Percentiles rank a stretch among this genome's conserved stretches.
These are phyloP conservation scores for Polyrhizophydium stewartii DNA, from an alignment of 371 early-diverging fungal species.

Conservation along the genomic window DNA sequence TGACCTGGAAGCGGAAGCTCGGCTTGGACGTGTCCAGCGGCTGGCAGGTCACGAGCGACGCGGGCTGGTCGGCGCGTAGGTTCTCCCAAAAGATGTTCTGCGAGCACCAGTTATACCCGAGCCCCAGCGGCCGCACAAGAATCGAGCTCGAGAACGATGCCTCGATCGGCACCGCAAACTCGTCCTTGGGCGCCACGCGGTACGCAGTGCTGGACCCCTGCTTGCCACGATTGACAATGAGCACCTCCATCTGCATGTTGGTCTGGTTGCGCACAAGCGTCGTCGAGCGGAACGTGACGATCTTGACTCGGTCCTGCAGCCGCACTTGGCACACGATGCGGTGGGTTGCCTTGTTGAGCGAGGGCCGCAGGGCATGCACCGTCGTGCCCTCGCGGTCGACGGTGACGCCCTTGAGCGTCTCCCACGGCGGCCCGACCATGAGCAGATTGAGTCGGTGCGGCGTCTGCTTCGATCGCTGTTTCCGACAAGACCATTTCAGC, in stretches of 20 bases:
- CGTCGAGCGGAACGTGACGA: slow-evolving; percentile 87
- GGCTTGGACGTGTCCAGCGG: slow-evolving; percentile 52
- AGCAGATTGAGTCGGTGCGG: slow-evolving; percentile 78
- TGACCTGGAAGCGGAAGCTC: slow-evolving; percentile 73
- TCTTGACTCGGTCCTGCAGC: slow-evolving; percentile 80
- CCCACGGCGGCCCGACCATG: slow-evolving; percentile 84
- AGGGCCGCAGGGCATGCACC: slow-evolving; percentile 74
- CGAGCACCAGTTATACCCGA: slow-evolving; percentile 76
- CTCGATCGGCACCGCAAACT: slow-evolving; percentile 82
- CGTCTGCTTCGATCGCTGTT: slow-evolving; percentile 18
- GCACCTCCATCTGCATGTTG: slow-evolving; percentile 71
- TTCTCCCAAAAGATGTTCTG: slow-evolving; percentile 71
- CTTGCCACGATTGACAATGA: slow-evolving; percentile 62
- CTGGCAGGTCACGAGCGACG: slow-evolving; percentile 44
- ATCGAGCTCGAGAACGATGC: slow-evolving; percentile 72
- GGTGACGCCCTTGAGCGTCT: slow-evolving; percentile 77
- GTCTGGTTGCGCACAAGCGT: slow-evolving; percentile 80
- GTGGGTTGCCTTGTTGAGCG: slow-evolving; percentile 71
- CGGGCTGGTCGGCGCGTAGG: slow-evolving; percentile 27
- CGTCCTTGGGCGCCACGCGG: slow-evolving; percentile 66
- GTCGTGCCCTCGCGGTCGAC: slow-evolving; percentile 85
- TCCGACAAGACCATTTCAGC: not conserved
- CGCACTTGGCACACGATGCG: slow-evolving; percentile 83
- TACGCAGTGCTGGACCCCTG: slow-evolving; percentile 23
- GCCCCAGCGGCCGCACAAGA: slow-evolving; percentile 78